Evolutionary conservation across 1,139 yeast genomes (phyloP), one percentile per base, ranked within the genome.

Genomic region (Wickerhamomyces sp.): DNA sequence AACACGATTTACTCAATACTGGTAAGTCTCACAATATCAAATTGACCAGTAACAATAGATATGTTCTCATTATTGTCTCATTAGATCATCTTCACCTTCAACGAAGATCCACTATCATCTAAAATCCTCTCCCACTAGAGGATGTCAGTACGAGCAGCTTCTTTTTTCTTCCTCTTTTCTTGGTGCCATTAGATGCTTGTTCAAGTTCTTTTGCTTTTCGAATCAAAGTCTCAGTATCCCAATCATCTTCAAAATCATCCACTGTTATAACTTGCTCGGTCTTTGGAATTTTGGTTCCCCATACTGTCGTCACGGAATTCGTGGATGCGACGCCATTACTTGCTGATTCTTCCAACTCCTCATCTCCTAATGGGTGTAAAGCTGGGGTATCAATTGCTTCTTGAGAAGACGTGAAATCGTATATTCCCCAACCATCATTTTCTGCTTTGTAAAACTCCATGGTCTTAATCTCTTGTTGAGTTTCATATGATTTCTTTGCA

Each of bases 361-460:
- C 50, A 14, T 52, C 51, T 2, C 51, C 52, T 11, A 47, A 31
- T 23, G 55, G 48, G 39, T 47, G 47, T 10, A 47, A 30, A 15
- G 45, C 46, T 10, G 44, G 45, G 11, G 40, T 33, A 3, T 33
- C 40, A 48, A 41, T 15, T 35, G 37, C 27, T 36, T 48, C 52
- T 13, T 45, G 50, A 15, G 53, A 37, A 26, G 38, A 8, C 37
- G 14, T 14, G 31, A 46, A 47, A 14, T 55, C 54, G 41, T 49
- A 48, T 2, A 45, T 42, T 0, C 52, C 54, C 55, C 55, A 52
- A 5, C 59, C 58, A 23, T 67, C 74, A 57, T 81, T 82, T 55
- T 82, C 89, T 27, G 74, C 61, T 45, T 75, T 75, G 56, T 72
- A 83, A 54, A 83, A 84, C 46, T 78, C 73, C 40, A 75, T 65